phyloP scores from a whole-genome alignment of 2,329 filamentous ascomycete genomes.

The Phyllosticta ampelicida region DNA sequence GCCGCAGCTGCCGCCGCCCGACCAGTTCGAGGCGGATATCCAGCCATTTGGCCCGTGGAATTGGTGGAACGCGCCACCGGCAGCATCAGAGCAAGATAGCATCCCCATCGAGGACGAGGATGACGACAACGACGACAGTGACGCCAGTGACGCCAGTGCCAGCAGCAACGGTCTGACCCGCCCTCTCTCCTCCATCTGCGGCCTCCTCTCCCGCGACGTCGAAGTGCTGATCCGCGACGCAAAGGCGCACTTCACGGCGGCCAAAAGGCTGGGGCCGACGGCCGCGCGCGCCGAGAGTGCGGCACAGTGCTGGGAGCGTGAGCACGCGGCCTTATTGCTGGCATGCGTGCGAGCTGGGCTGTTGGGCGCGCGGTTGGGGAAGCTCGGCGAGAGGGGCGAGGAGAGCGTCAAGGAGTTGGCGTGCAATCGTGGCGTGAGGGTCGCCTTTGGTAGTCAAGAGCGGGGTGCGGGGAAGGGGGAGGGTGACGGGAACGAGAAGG shows the following conservation, averaged over 20 bases:
- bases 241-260: background rate
- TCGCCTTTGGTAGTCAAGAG: background rate
- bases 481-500: background rate
- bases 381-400: background rate
- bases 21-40: conserved; percentile 42
- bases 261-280: background rate
- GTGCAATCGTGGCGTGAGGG: background rate
- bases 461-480: no score
- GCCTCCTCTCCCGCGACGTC: background rate
- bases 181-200: background rate
- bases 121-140: background rate
- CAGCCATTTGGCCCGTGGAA: conserved; percentile 23
- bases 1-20: conserved; percentile 55
- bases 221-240: background rate
- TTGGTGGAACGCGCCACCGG: conserved; percentile 6
- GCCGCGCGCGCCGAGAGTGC: background rate
- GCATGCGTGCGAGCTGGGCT: conserved; percentile 6
- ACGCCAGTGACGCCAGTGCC: background rate
- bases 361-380: conserved; percentile 16
- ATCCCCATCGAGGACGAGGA: background rate
- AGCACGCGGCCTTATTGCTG: background rate
- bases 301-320: background rate
- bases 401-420: background rate
- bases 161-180: background rate
- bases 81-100: background rate